Evolutionary conservation across 1,139 yeast species (phyloP).

Genomic region (Pichia sp.): DNA sequence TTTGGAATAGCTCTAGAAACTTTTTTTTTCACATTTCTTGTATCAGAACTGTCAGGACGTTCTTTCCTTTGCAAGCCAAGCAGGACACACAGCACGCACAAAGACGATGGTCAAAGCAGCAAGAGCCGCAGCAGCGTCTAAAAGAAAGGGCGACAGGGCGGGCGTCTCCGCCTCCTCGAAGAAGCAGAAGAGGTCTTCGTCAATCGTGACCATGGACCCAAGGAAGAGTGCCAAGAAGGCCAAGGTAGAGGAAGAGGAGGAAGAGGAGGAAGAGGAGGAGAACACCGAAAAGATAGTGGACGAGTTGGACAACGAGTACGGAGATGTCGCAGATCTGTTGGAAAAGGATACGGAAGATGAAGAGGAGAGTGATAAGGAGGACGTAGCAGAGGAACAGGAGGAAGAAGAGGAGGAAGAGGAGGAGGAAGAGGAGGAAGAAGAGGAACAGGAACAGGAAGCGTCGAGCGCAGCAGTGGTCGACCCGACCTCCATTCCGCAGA

Average conservation of each 20-base stretch:
- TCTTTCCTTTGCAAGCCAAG: too few relatives aligned
- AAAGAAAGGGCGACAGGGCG: slow-evolving; percentile 5
- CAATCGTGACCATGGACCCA: slow-evolving; percentile 11
- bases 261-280: slow-evolving; percentile 21
- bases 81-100: too few relatives aligned
- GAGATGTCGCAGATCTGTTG: slow-evolving; percentile 51
- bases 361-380: slow-evolving; percentile 39
- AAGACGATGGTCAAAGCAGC: too few relatives aligned
- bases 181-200: slow-evolving; percentile 5
- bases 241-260: neutral
- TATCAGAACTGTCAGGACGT: too few relatives aligned
- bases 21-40: too few relatives aligned
- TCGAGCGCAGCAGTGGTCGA: slow-evolving; percentile 22
- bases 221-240: slow-evolving; percentile 5
- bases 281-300: slow-evolving; percentile 45
- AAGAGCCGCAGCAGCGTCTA: neutral
- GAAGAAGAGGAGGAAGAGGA: slow-evolving; percentile 26
- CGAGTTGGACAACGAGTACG: slow-evolving; percentile 49
- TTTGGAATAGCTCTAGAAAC: neutral
- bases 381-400: slow-evolving; percentile 38
- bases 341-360: slow-evolving; percentile 34
- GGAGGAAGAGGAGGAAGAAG: slow-evolving; percentile 33
- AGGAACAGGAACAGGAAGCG: slow-evolving; percentile 15
- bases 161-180: slow-evolving; percentile 8
- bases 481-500: slow-evolving; percentile 12